Evolutionary conservation across 2,329 filamentous ascomycete genomes (phyloP).

Genomic region (Exophiala sp.): DNA sequence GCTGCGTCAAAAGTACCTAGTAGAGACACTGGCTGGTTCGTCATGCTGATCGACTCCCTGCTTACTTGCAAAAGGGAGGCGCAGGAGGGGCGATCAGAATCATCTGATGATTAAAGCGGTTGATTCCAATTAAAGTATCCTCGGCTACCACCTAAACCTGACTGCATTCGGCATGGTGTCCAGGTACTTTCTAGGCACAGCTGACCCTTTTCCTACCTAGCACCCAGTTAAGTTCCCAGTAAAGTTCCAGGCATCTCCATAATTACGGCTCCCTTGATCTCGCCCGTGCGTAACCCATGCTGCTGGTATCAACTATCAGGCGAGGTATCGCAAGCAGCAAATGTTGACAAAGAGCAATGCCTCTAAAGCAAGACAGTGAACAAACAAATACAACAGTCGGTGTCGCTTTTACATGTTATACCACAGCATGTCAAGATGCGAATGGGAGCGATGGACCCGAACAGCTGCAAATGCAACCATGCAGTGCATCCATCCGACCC

Average conservation of each 20-base stretch:
- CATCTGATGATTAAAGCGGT: not conserved
- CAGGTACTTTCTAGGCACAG: not conserved
- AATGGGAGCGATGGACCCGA: not conserved
- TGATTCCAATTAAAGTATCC: not conserved
- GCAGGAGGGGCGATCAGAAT: not conserved
- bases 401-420: too few species aligned
- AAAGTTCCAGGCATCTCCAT: not conserved
- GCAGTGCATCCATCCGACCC: not conserved
- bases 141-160: not conserved
- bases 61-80: not conserved
- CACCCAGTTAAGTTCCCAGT: not conserved
- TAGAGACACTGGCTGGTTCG: too few species aligned
- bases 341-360: not conserved
- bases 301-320: not conserved
- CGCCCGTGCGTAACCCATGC: not conserved
- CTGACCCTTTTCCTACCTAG: not conserved
- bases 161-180: not conserved
- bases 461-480: not conserved
- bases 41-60: too few species aligned
- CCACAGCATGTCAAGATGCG: too few species aligned
- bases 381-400: too few species aligned
- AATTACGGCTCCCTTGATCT: not conserved
- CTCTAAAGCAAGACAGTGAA: not conserved
- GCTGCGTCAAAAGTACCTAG: too few species aligned
- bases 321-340: not conserved